phyloP scores from a whole-genome alignment of 2,329 filamentous ascomycete species.

The Huntiella abstrusa region DNA sequence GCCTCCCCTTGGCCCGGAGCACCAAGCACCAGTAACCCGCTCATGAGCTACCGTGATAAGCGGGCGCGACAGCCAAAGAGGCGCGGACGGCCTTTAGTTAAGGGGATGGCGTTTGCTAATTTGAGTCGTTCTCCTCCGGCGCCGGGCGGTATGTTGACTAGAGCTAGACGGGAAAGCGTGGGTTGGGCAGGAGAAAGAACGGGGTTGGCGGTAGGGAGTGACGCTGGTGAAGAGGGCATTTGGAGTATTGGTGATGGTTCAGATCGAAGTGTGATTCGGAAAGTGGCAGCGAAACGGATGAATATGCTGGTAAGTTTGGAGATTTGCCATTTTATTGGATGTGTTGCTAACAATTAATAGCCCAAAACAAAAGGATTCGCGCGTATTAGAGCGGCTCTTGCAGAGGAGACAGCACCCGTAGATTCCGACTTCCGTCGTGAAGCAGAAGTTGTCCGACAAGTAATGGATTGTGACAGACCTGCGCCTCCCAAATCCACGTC shows the following conservation, averaged over 20 bases:
- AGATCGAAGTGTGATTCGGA: constrained; percentile 58
- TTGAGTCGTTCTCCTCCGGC: constrained; percentile 59
- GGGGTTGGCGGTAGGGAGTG: constrained; percentile 54
- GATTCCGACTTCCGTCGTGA: constrained; percentile 81
- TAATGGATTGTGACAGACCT: constrained; percentile 70
- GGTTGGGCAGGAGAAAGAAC: constrained; percentile 80
- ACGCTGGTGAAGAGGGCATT: constrained; percentile 36
- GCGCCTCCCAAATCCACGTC: constrained; percentile 26
- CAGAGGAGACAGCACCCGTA: constrained; percentile 72
- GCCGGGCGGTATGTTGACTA: constrained; percentile 19
- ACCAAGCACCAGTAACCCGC: constrained; percentile 38
- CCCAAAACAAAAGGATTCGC: constrained; percentile 95
- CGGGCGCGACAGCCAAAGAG: constrained; percentile 47
- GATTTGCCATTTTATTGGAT: background rate
- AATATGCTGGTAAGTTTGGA: constrained; percentile 56
- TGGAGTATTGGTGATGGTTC: constrained; percentile 51
- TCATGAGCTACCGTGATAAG: constrained; percentile 69
- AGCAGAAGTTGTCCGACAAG: constrained; percentile 87
- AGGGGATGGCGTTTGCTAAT: constrained; percentile 27
- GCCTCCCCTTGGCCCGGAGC: constrained; percentile 15
- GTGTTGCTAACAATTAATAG: constrained; percentile 26
- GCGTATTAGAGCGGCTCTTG: constrained; percentile 71
- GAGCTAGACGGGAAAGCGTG: constrained; percentile 65
- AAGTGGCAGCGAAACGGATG: constrained; percentile 68
- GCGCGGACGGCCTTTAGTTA: constrained; percentile 28